These are phyloP conservation scores for Aspergillus novoparasiticus DNA, from an alignment of 2,329 filamentous ascomycete species.

Conservation along the genomic window DNA sequence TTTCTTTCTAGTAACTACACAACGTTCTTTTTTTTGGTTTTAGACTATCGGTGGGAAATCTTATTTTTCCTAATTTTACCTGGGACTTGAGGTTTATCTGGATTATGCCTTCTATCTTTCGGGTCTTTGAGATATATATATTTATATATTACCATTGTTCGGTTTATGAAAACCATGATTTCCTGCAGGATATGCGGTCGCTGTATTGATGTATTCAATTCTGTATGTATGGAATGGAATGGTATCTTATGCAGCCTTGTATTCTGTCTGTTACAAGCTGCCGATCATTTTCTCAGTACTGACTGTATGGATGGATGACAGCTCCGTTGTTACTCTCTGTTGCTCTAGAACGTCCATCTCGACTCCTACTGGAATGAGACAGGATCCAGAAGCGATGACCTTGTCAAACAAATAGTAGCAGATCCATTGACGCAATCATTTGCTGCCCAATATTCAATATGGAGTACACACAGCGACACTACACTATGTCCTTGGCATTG, in stretches of 20 bases:
- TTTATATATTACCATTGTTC: neutral
- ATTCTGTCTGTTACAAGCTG: neutral
- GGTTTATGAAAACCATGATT: neutral
- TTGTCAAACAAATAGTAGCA: conserved; percentile 1
- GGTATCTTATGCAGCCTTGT: neutral
- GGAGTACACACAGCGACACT: neutral
- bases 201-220: neutral
- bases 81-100: neutral
- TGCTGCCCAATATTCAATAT: neutral
- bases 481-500: neutral
- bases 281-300: conserved; percentile 1
- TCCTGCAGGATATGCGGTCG: neutral
- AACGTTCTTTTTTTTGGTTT: too few species aligned
- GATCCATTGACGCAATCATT: neutral
- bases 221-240: neutral
- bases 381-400: neutral
- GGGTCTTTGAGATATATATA: too few species aligned
- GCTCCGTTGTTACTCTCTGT: neutral
- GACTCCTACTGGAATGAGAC: neutral
- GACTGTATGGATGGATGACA: conserved; percentile 1
- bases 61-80: neutral
- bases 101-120: neutral
- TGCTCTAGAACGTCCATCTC: neutral
- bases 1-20: neutral
- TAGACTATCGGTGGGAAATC: neutral